phyloP scores from a whole-genome alignment of 108 stramenopile species.

The Discostella stelligeroides region DNA sequence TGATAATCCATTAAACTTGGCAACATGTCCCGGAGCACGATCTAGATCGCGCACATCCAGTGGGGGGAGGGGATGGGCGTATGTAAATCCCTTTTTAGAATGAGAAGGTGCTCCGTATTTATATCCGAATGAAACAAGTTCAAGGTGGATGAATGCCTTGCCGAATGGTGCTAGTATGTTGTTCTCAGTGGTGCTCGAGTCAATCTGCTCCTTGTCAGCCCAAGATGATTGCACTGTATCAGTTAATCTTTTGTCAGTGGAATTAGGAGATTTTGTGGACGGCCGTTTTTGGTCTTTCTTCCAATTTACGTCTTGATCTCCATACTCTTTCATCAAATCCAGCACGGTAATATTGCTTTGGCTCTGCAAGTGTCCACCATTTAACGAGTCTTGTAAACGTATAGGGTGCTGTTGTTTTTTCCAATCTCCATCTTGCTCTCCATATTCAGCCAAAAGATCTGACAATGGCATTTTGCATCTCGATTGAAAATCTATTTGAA shows the following conservation, averaged over 20 bases:
- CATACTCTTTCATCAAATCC: slow-evolving; percentile 71
- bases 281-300: slow-evolving; percentile 29
- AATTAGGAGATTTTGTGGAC: background rate
- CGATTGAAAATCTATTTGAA: slow-evolving; percentile 11
- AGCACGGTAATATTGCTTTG: slow-evolving; percentile 38
- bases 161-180: slow-evolving; percentile 60
- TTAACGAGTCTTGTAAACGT: background rate
- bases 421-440: slow-evolving; percentile 65
- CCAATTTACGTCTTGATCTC: slow-evolving; percentile 76
- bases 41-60: slow-evolving; percentile 68
- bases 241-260: background rate
- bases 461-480: slow-evolving; percentile 25
- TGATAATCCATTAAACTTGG: slow-evolving; percentile 72
- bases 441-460: slow-evolving; percentile 62
- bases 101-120: slow-evolving; percentile 70
- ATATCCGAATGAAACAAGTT: slow-evolving; percentile 78
- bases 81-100: slow-evolving; percentile 54
- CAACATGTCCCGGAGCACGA: slow-evolving; percentile 56
- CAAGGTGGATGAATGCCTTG: slow-evolving; percentile 81
- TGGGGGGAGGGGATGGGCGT: slow-evolving; percentile 64
- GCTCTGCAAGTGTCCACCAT: slow-evolving; percentile 26
- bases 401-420: slow-evolving; percentile 23
- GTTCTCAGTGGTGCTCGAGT: slow-evolving; percentile 5
- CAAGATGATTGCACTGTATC: background rate
- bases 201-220: background rate